A percentile compares a stretch with the other conserved stretches of the same genome.
phyloP scores from a whole-genome alignment of 2,329 filamentous ascomycete genomes.

The Calonectria hawksworthii region DNA sequence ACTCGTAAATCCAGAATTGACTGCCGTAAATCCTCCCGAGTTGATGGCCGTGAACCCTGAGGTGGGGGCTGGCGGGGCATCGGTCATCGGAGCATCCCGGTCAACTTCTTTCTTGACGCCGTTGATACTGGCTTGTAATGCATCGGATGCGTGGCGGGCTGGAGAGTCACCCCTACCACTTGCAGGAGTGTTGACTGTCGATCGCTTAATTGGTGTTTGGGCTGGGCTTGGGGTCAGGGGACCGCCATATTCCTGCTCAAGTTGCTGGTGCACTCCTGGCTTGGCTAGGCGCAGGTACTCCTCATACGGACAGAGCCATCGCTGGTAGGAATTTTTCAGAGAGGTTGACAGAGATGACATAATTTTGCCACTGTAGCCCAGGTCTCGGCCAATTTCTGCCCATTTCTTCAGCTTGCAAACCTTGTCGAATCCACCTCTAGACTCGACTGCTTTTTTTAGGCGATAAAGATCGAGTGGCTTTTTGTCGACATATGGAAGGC shows the following conservation, averaged over 20 bases:
- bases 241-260: slow-evolving; percentile 93
- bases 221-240: slow-evolving; percentile 84
- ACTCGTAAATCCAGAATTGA: slow-evolving; percentile 78
- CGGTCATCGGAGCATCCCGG: slow-evolving; percentile 63
- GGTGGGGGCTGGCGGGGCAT: slow-evolving; percentile 57
- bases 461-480: slow-evolving; percentile 96
- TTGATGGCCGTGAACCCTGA: slow-evolving; percentile 62
- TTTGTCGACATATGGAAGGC: slow-evolving; percentile 97
- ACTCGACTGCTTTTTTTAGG: slow-evolving; percentile 96
- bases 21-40: slow-evolving; percentile 75
- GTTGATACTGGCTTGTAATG: slow-evolving; percentile 64
- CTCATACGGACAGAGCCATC: slow-evolving; percentile 97
- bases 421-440: slow-evolving; percentile 93
- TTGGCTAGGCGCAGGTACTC: slow-evolving; percentile 93
- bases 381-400: slow-evolving; percentile 96
- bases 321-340: slow-evolving; percentile 96
- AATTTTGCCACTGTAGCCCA: slow-evolving; percentile 99
- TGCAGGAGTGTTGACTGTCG: slow-evolving; percentile 70
- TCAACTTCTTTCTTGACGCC: slow-evolving; percentile 61
- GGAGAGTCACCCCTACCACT: slow-evolving; percentile 77
- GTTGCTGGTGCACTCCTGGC: slow-evolving; percentile 94
- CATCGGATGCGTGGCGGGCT: slow-evolving; percentile 68
- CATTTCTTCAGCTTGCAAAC: slow-evolving; percentile 99
- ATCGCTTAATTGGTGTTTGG: slow-evolving; percentile 79
- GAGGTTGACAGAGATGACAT: slow-evolving; percentile 99